Base-by-base conservation (phyloP, 75 land plant genomes). In the Isoetes taiwanensis region DNA sequence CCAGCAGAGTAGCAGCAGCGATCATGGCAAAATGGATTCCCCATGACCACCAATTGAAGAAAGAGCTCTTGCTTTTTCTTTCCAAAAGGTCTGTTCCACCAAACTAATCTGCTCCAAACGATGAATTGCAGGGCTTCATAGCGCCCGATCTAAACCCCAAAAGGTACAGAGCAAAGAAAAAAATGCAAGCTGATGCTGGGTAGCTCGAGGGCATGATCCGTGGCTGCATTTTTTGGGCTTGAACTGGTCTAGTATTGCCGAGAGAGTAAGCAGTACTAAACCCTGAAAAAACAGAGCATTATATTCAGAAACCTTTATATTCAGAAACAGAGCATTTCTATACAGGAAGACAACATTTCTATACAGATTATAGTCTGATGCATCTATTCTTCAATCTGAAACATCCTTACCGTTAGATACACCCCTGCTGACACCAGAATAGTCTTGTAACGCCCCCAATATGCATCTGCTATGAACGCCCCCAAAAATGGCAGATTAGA, bases 101-200 rank as follows among this genome's bases (percentile, higher is more conserved):
- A 46, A 46, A 46, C 50, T 46, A 23, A n/a, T 46, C 50, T n/a
- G 50, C 50, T 16, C 50, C 50, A 46, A 46, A 46, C 16, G 50
- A 46, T 4, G 50, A 46, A 46, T 19, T 23, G 50, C 50, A 46
- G 8, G 50, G 50, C 16, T 46, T 46, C 50, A 46, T 46, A 23
- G 21, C 5, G 16, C 50, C 50, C 6, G n/a, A 46, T 16, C 50
- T 23, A 19, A 46, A 6, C 16, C 25, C 50, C 4, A 46, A 6
- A 6, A 46, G 19, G 50, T 46, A 46, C 4, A 46, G 19, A 4
- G n/a, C 50, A 8, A 46, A 19, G 50, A 8, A 8, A 46, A 46
- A 23, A 46, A 46, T 46, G 50, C 50, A n/a, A 5, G 50, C 16
- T 46, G 50, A 19, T 46, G 50, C 16, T 46, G 16, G 19, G 50